Conservation (phyloP, 495 filamentous ascomycete genomes). For the Elasticomyces elasticus region DNA sequence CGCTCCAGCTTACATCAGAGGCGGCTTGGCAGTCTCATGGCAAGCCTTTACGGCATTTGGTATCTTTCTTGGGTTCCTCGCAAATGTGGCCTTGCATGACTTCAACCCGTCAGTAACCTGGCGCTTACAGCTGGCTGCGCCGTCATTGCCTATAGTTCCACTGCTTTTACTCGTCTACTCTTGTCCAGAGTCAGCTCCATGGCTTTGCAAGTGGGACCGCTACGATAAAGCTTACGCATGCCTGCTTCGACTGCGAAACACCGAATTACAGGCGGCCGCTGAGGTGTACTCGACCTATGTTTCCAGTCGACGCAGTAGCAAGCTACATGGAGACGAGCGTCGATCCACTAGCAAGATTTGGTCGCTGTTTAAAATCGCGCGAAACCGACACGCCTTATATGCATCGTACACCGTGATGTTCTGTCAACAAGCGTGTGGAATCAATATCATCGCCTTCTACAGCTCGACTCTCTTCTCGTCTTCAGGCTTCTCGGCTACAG, state of each 20-base stretch:
- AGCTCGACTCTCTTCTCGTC: slow-evolving; percentile 18
- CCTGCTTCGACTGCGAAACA: slow-evolving; percentile 14
- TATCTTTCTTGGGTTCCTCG: slow-evolving; percentile 20
- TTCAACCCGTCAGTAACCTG: slow-evolving; percentile 12
- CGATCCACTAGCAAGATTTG: background rate
- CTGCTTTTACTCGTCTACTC: slow-evolving; percentile 22
- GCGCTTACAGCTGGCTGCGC: slow-evolving; percentile 23
- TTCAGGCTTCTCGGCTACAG: slow-evolving; percentile 6
- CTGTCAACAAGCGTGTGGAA: slow-evolving; percentile 19
- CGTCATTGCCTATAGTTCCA: slow-evolving; percentile 19
- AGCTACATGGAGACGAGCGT: slow-evolving; percentile 1
- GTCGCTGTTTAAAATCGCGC: slow-evolving; percentile 9
- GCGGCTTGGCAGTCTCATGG: slow-evolving; percentile 77
- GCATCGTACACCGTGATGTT: slow-evolving; percentile 19
- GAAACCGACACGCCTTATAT: slow-evolving; percentile 10
- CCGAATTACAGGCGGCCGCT: slow-evolving; percentile 17
- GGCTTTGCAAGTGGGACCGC: slow-evolving; percentile 7
- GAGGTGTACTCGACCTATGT: slow-evolving; percentile 15
- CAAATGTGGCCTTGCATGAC: slow-evolving; percentile 19
- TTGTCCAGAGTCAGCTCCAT: slow-evolving; percentile 20
- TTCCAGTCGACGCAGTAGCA: slow-evolving; percentile 2
- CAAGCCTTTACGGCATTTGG: slow-evolving; percentile 20
- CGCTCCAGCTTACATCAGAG: slow-evolving; percentile 60
- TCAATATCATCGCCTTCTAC: slow-evolving; percentile 26
- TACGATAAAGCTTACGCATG: slow-evolving; percentile 13